Evolutionary conservation across 2,329 filamentous ascomycete genomes (phyloP).

Genomic region (Corniculantispora saksenae): DNA sequence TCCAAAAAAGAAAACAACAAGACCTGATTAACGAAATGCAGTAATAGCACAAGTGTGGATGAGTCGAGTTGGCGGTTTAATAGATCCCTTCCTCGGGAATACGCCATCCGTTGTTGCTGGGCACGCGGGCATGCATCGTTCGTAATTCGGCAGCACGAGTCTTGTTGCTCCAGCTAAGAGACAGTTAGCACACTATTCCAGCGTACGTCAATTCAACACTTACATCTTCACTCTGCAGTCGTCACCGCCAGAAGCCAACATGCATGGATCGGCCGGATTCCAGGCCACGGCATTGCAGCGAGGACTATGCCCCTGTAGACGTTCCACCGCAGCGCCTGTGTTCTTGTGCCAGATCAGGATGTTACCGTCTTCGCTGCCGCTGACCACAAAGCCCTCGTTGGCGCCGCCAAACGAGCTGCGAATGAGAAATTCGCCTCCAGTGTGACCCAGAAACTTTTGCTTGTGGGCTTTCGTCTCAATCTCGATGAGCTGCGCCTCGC

Average conservation of each 20-base stretch:
- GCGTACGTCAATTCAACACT: too few relatives aligned
- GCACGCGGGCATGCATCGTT: constrained; percentile 16
- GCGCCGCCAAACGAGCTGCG: constrained; percentile 84
- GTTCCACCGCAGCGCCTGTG: constrained; percentile 74
- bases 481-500: constrained; percentile 77
- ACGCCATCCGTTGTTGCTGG: constrained; percentile 25
- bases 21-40: not conserved
- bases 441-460: constrained; percentile 74
- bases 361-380: constrained; percentile 78
- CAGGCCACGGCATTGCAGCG: constrained; percentile 87
- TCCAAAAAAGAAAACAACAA: too few relatives aligned
- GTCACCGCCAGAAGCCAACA: constrained; percentile 91
- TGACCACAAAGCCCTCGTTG: constrained; percentile 86
- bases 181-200: not conserved
- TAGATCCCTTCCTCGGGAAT: not conserved
- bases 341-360: constrained; percentile 92
- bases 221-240: constrained; percentile 85
- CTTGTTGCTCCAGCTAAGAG: constrained; percentile 30
- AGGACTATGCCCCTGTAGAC: constrained; percentile 70
- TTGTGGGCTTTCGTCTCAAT: constrained; percentile 71
- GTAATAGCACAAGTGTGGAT: not conserved
- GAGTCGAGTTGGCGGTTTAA: not conserved
- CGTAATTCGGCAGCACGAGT: constrained; percentile 25
- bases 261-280: constrained; percentile 79
- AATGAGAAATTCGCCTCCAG: constrained; percentile 76